These are phyloP conservation scores for Chondrostereum purpureum DNA, from an alignment of 1,284 basidiomycete genomes.

Conservation along the genomic window DNA sequence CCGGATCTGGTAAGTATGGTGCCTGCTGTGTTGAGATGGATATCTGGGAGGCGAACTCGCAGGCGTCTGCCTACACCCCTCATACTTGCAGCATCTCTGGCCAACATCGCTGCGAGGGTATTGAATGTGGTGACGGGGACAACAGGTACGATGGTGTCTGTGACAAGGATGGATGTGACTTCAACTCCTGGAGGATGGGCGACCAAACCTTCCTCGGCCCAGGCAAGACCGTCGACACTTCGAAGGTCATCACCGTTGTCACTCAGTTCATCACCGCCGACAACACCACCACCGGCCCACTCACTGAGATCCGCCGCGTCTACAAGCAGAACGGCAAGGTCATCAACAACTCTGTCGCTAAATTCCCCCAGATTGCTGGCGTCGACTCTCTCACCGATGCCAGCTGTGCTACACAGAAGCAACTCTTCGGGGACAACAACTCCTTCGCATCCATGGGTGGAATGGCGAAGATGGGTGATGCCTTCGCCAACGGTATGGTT, in stretches of 20 bases:
- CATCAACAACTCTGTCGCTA: conserved; percentile 41
- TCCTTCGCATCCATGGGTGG: conserved; percentile 39
- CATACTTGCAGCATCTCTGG: conserved; percentile 33
- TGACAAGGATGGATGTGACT: conserved; percentile 45
- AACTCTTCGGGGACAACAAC: conserved; percentile 36
- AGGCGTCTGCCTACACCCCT: conserved; percentile 40
- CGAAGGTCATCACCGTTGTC: conserved; percentile 43
- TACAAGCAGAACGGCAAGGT: conserved; percentile 48
- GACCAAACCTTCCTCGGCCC: conserved; percentile 42
- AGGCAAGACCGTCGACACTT: conserved; percentile 35
- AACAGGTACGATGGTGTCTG: conserved; percentile 34
- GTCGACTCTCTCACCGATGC: conserved; percentile 32
- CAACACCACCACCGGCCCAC: conserved; percentile 36
- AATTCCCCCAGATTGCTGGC: conserved; percentile 32
- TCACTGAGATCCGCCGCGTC: conserved; percentile 47
- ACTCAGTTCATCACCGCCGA: conserved; percentile 48
- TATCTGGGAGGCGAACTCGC: conserved; percentile 38
- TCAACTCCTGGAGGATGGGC: conserved; percentile 55
- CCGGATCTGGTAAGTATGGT: conserved; percentile 24
- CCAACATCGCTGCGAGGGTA: conserved; percentile 31
- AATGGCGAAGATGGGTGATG: conserved; percentile 34
- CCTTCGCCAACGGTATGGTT: conserved; percentile 43
- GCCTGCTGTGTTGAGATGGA: too few relatives aligned
- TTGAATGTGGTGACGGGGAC: conserved; percentile 23
- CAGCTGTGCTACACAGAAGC: conserved; percentile 37